These are phyloP conservation scores for Camelina neglecta DNA, from an alignment of 345 rosid genomes.

Conservation along the genomic window DNA sequence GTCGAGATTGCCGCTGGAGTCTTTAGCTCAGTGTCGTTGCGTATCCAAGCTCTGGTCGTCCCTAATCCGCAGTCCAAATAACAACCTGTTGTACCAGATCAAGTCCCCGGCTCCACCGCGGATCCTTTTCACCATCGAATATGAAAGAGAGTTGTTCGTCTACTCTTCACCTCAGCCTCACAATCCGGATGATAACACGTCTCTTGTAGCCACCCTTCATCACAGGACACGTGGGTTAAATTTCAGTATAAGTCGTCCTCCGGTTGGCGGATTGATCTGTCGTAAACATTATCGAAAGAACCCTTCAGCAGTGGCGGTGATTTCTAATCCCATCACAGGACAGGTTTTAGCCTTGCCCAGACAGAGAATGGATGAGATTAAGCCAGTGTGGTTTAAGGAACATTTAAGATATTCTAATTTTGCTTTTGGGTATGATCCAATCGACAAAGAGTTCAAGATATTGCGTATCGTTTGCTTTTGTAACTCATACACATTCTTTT, in stretches of 20 bases:
- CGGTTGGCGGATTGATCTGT: background rate
- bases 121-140: background rate
- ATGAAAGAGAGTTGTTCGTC: background rate
- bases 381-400: too few relatives aligned
- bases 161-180: background rate
- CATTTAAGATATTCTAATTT: background rate
- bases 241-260: background rate
- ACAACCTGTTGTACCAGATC: background rate
- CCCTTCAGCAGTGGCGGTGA: background rate
- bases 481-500: too few relatives aligned
- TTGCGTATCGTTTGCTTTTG: background rate
- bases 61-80: background rate
- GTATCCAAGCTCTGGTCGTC: constrained; percentile 10
- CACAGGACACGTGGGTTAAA: background rate
- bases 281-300: background rate
- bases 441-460: constrained; percentile 1
- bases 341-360: background rate
- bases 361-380: background rate
- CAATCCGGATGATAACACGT: background rate
- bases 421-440: constrained; percentile 23
- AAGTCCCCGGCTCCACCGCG: background rate
- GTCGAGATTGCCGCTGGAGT: background rate
- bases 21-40: background rate
- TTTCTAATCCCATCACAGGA: constrained; percentile 15
- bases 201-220: background rate